Percentiles rank a stretch among this genome's conserved stretches.
Evolutionary conservation across 495 filamentous ascomycete genomes (phyloP).

Genomic region (Xanthoparmelia taractica): DNA sequence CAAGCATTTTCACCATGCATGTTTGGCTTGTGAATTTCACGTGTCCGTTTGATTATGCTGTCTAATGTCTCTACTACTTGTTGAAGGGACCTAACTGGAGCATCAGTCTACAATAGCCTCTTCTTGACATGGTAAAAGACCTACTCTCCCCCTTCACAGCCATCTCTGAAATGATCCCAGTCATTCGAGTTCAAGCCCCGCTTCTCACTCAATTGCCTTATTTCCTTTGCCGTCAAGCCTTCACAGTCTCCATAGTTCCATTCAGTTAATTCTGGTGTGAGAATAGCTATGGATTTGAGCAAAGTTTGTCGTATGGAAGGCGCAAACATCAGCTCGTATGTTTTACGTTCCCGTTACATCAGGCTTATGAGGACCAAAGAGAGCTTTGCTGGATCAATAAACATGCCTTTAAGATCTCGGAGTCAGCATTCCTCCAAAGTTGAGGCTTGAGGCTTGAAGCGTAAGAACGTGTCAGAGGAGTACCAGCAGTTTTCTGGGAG

Average conservation of each 20-base stretch:
- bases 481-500: neutral
- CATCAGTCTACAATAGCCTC: neutral
- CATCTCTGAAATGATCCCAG: slow-evolving; percentile 79
- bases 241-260: slow-evolving; percentile 89
- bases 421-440: neutral
- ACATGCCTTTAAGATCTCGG: slow-evolving; percentile 10
- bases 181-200: slow-evolving; percentile 44
- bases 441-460: neutral
- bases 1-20: slow-evolving; percentile 43
- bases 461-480: neutral
- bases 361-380: slow-evolving; percentile 75
- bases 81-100: slow-evolving; percentile 32
- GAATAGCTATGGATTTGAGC: slow-evolving; percentile 38
- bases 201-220: slow-evolving; percentile 50
- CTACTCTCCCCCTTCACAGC: slow-evolving; percentile 54
- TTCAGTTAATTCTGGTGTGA: slow-evolving; percentile 63
- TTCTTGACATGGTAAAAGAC: slow-evolving; percentile 11
- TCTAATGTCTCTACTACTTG: slow-evolving; percentile 59
- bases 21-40: slow-evolving; percentile 39
- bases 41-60: slow-evolving; percentile 58
- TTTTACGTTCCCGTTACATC: slow-evolving; percentile 64
- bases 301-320: slow-evolving; percentile 29
- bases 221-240: slow-evolving; percentile 60
- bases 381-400: slow-evolving; percentile 70
- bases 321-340: slow-evolving; percentile 61